A percentile compares a stretch with the other conserved stretches of the same genome.
Evolutionary conservation across 306 rosid species (phyloP).

Genomic region (Leucaena leucocephala): DNA sequence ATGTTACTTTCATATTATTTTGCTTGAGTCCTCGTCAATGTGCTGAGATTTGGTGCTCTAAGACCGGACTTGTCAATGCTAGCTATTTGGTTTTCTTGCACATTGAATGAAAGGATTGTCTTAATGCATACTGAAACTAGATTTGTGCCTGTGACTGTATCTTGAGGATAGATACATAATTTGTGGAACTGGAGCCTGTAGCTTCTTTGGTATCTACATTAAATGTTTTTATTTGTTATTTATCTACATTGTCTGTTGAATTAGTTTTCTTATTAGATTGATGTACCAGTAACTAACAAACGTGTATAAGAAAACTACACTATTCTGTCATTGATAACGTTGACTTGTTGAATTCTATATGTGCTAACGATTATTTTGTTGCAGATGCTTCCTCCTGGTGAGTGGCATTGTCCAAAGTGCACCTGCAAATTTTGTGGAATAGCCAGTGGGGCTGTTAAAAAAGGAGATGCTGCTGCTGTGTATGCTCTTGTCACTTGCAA

Average conservation of each 20-base stretch:
- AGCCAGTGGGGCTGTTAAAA: constrained; percentile 46
- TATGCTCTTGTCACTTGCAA: constrained; percentile 54
- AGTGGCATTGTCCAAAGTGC: constrained; percentile 97
- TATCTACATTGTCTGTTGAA: neutral
- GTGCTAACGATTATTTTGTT: neutral
- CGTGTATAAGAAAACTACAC: neutral
- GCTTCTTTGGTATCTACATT: neutral
- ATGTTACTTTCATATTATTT: neutral
- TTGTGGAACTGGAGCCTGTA: neutral
- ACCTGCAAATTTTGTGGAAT: constrained; percentile 83
- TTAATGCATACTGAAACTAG: neutral
- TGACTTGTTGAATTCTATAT: neutral
- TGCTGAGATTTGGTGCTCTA: neutral
- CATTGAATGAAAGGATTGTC: neutral
- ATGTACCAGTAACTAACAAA: neutral
- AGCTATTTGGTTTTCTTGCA: neutral
- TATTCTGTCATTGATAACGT: neutral
- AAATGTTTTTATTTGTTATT: neutral
- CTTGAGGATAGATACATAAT: neutral
- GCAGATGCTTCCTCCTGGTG: constrained; percentile 31
- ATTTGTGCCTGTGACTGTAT: neutral
- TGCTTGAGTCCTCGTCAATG: neutral
- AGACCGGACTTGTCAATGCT: neutral
- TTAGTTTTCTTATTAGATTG: neutral
- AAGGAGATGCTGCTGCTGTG: constrained; percentile 44